Evolutionary conservation across 208 protist genomes (phyloP).

Genomic region (Phytomonas sp.): DNA sequence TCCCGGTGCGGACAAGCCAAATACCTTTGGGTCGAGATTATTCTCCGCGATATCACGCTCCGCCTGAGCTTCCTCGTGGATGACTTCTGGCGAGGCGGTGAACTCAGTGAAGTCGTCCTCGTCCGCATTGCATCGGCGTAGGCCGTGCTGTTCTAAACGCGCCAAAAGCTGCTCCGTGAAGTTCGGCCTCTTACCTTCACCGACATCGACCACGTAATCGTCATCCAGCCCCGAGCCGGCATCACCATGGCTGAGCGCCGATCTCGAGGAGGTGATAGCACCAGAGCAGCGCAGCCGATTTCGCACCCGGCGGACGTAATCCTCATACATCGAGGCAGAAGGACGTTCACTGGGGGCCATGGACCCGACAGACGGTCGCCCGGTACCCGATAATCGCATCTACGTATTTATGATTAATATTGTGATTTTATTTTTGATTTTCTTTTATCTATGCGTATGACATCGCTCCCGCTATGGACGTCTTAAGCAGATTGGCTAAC

Average conservation of each 20-base stretch:
- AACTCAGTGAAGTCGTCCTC: conserved; percentile 19
- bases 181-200: conserved; percentile 38
- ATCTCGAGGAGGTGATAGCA: conserved; percentile 12
- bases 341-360: neutral
- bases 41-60: neutral
- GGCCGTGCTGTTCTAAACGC: conserved; percentile 75
- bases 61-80: conserved; percentile 5
- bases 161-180: conserved; percentile 58
- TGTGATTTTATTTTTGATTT: neutral
- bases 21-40: neutral
- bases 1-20: neutral
- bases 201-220: conserved; percentile 54
- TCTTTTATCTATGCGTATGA: neutral
- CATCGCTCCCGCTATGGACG: neutral
- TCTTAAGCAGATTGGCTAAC: neutral
- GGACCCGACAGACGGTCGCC: neutral
- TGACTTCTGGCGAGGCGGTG: conserved; percentile 2
- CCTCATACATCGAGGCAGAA: neutral
- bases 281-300: conserved; percentile 36
- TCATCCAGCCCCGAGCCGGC: conserved; percentile 5
- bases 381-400: neutral
- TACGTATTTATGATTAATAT: neutral
- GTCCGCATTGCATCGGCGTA: conserved; percentile 56
- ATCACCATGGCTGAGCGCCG: neutral
- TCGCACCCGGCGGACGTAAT: conserved; percentile 15